Evolutionary conservation across 2,329 filamentous ascomycete genomes (phyloP), one percentile per base, ranked within the genome.

Genomic region (Didymella pomorum): DNA sequence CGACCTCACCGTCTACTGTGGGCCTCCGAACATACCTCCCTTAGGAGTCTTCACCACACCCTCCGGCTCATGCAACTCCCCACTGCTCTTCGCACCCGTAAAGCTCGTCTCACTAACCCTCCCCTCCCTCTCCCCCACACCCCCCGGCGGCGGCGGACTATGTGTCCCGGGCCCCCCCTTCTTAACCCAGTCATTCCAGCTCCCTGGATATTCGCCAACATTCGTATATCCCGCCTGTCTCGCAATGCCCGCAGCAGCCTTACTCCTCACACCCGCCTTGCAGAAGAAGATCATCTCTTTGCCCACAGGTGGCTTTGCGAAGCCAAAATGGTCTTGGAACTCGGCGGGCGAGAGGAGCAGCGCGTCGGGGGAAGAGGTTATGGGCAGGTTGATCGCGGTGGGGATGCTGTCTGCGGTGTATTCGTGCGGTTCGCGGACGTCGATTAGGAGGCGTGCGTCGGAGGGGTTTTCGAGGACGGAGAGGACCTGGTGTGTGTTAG

Each of bases 231-330:
- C 94, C 2, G 88, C 89, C 72, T 90, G 84, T 68, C 82, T 81
- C 28, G 95, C 95, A 75, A 97, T 77, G 64, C 85, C 83, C 7
- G 93, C 93, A 7, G 93, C 93, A 0, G 90, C 86, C 44, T 83
- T 82, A 67, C 91, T 92, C 73, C 95, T 83, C 63, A 98, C 91
- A 2, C 95, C 95, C 0, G 93, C 89, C 80, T 92, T 96, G 80
- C 95, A 99, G 78, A 97, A 98, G 71, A 98, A 95, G 4, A 98
- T 62, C 4, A 73, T 46, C 26, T 70, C 66, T 33, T 71, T 69
- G 16, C 58, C 58, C 18, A 50, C 51, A 14, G 67, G 67, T 12
- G 71, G 71, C 54, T 73, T 73, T 46, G 54, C 46, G 71, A 90
- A 96, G 4, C 92, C 93, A 77, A 92, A 93, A 16, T 89, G 81